Conservation (phyloP, 148 eudicot species). For the Rhododendron kiyosumense region DNA sequence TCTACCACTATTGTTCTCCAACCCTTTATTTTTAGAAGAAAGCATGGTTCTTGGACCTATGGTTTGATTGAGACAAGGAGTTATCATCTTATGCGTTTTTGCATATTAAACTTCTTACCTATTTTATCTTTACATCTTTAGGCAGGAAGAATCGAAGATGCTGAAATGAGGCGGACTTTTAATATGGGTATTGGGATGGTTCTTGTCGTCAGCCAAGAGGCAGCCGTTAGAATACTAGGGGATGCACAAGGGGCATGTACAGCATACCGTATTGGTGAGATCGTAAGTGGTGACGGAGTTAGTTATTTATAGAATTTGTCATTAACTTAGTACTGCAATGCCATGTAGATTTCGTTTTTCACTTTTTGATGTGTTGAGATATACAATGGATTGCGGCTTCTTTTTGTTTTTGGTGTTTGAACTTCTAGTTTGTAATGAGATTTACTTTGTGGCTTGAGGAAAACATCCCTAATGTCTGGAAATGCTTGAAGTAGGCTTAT, state of each 20-base stretch:
- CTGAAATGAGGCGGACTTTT: conserved; percentile 87
- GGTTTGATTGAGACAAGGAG: not conserved
- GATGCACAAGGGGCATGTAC: conserved; percentile 30
- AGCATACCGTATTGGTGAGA: conserved; percentile 70
- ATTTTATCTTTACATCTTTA: conserved; percentile 8
- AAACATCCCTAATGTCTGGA: not conserved
- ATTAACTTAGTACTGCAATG: not conserved
- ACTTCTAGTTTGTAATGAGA: not conserved
- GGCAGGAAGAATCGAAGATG: conserved; percentile 75
- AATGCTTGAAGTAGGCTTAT: not conserved
- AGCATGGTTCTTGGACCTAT: not conserved
- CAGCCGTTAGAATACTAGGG: conserved; percentile 52
- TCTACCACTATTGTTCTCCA: not conserved
- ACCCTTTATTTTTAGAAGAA: not conserved
- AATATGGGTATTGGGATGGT: conserved; percentile 98
- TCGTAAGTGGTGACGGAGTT: conserved; percentile 70
- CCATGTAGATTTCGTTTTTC: not conserved
- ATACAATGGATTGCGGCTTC: not conserved
- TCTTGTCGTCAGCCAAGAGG: conserved; percentile 64
- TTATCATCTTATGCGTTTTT: not conserved
- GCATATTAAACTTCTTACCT: not conserved
- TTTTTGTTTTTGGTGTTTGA: not conserved
- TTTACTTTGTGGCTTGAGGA: not conserved
- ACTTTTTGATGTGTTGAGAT: not conserved
- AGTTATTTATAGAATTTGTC: conserved; percentile 21